Evolutionary conservation across 352 stramenopile species (phyloP).

Genomic region (Phytopythium montanum): DNA sequence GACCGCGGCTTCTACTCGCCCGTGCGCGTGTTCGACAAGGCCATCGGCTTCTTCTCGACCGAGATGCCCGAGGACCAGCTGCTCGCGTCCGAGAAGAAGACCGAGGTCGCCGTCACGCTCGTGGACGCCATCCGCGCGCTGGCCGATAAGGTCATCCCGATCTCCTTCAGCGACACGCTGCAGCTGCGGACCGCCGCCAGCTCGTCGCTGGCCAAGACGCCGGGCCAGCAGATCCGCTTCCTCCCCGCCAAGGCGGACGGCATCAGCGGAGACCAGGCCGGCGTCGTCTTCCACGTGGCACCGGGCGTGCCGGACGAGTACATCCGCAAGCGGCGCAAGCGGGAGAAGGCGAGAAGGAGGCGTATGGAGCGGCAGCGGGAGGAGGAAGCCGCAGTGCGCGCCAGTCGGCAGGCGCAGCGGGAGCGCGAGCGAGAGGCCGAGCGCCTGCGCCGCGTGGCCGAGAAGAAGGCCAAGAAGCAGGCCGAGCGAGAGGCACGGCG

Average conservation of each 20-base stretch:
- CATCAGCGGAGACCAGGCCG: conserved; percentile 42
- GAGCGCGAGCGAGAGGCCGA: conserved; percentile 67
- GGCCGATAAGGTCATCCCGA: conserved; percentile 48
- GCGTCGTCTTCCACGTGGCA: conserved; percentile 52
- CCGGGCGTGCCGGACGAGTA: conserved; percentile 78
- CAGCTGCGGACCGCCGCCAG: conserved; percentile 47
- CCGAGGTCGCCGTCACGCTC: conserved; percentile 81
- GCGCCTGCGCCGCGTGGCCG: conserved; percentile 67
- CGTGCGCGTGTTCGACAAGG: conserved; percentile 72
- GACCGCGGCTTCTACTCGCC: conserved; percentile 79
- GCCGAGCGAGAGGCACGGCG: conserved; percentile 67
- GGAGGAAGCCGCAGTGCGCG: conserved; percentile 67
- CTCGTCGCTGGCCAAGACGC: conserved; percentile 46
- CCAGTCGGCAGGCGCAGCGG: conserved; percentile 61
- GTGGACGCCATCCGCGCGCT: conserved; percentile 68
- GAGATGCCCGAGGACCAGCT: conserved; percentile 83
- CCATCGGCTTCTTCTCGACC: conserved; percentile 79
- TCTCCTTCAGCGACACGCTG: conserved; percentile 69
- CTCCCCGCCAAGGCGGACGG: conserved; percentile 30
- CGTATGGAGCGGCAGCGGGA: conserved; percentile 66
- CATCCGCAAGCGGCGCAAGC: conserved; percentile 82
- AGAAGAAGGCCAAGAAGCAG: conserved; percentile 88
- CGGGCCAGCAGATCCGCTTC: conserved; percentile 67
- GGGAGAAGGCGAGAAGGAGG: conserved; percentile 77
- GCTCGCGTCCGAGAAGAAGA: conserved; percentile 83